phyloP scores from a whole-genome alignment of 768 basidiomycete species.

The Rhizopogon vinicolor region DNA sequence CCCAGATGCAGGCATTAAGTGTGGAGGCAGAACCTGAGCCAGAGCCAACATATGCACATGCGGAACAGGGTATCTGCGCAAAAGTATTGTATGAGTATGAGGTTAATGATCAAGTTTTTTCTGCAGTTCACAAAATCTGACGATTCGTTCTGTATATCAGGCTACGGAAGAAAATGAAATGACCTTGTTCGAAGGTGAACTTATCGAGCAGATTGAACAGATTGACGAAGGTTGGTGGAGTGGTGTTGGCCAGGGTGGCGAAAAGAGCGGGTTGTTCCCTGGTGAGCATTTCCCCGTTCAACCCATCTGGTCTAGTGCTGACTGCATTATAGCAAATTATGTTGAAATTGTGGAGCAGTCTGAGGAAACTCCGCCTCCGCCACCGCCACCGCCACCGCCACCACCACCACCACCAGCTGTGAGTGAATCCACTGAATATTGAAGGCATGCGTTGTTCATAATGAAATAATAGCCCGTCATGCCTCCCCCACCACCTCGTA shows the following conservation, averaged over 20 bases:
- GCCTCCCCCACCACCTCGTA: conserved; percentile 29
- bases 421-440: conserved; percentile 24
- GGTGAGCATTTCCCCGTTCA: conserved; percentile 33
- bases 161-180: conserved; percentile 89
- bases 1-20: conserved; percentile 21
- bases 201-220: conserved; percentile 79
- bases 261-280: conserved; percentile 79
- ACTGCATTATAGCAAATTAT: conserved; percentile 64
- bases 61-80: conserved; percentile 54
- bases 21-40: conserved; percentile 33
- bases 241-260: conserved; percentile 62
- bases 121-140: not conserved
- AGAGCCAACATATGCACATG: conserved; percentile 22
- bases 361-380: conserved; percentile 46
- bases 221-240: conserved; percentile 92
- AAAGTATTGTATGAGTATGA: conserved; percentile 81
- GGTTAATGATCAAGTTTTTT: conserved; percentile 23
- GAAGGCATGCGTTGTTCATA: not conserved
- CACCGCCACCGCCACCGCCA: conserved; percentile 56
- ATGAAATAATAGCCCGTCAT: conserved; percentile 23
- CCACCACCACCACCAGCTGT: conserved; percentile 45
- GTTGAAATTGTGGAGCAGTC: conserved; percentile 66
- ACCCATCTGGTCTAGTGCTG: not conserved
- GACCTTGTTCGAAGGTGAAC: conserved; percentile 71
- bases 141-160: conserved; percentile 23